Evolutionary conservation across 164 flowering plant species (phyloP), one percentile per base, ranked within the genome.

Genomic region (Macadamia tetraphylla): DNA sequence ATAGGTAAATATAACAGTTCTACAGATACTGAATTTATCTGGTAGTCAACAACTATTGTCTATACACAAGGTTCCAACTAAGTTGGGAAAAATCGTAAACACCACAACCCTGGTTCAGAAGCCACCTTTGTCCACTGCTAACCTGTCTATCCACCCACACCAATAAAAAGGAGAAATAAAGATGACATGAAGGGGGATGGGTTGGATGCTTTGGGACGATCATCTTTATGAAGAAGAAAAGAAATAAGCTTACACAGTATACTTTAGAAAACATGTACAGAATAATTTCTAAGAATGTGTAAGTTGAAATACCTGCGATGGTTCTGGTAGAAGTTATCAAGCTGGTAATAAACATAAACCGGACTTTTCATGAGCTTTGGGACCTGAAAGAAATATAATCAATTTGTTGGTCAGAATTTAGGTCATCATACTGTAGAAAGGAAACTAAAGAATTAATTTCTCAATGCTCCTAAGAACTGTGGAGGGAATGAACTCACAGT

Each of bases 251-350:
- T 63, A 63, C 48, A 29, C 43, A 56, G 46, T 6, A 58, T 11
- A n/a, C n/a, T 29, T 49, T 40, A 30, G 8, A 43, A 18, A 29
- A 46, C 29, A 58, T 13, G 32, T 23, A 11, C 3, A 31, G 5
- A 0, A 11, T 10, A 60, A 8, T 10, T 35, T 13, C 48, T 62
- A 11, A 35, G 3, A 14, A 55, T 58, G 58, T 44, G 58, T 7
- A 51, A 56, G 51, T 46, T 46, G 53, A 12, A 23, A 11, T 42
- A 90, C 96, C 96, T 75, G 40, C 96, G 91, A 76, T 90, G 96
- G 63, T 90, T 90, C 78, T 90, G 96, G 70, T 87, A 88, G 77
- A 85, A 90, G 73, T 87, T 81, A 62, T 85, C 87, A 62, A 90
- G 91, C 72, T 90, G 83, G 65, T 90, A 90, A 73, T 90, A 90